Conservation (phyloP, 129 eudicot species). For the Tanacetum coccineum region DNA sequence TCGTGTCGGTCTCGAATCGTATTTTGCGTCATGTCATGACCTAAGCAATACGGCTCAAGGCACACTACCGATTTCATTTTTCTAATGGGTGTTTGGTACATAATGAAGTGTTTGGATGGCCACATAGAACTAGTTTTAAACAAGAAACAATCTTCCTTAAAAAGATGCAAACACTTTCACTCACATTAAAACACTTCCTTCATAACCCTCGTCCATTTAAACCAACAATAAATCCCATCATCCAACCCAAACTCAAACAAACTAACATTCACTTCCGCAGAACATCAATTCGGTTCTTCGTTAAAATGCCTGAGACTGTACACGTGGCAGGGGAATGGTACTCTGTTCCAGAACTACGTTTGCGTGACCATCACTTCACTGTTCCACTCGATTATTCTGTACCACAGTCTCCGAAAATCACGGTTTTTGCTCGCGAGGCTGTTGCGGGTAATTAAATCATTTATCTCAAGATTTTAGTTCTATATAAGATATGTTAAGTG, state of each 20-base stretch:
- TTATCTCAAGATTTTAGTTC: background rate
- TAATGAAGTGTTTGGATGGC: no score
- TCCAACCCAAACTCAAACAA: background rate
- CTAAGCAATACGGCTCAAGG: no score
- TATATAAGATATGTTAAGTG: no score
- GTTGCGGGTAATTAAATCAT: constrained; percentile 45
- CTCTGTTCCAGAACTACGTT: constrained; percentile 87
- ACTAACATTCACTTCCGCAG: constrained; percentile 9
- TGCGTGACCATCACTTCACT: constrained; percentile 75
- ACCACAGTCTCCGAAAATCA: constrained; percentile 32
- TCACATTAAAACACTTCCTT: constrained; percentile 14
- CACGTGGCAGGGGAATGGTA: constrained; percentile 67
- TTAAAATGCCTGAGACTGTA: constrained; percentile 7
- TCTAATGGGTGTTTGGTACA: no score
- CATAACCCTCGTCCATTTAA: constrained; percentile 4
- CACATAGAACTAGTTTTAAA: no score
- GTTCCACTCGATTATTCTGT: constrained; percentile 83
- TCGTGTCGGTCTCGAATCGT: no score
- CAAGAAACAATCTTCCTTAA: background rate
- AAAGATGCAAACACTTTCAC: constrained; percentile 21
- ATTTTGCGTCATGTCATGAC: no score
- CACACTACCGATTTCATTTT: no score
- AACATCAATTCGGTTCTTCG: background rate
- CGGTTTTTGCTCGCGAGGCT: constrained; percentile 85
- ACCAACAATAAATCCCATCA: background rate